phyloP scores from a whole-genome alignment of 169 alveolate genomes.

The Cyclospora cayetanensis region DNA sequence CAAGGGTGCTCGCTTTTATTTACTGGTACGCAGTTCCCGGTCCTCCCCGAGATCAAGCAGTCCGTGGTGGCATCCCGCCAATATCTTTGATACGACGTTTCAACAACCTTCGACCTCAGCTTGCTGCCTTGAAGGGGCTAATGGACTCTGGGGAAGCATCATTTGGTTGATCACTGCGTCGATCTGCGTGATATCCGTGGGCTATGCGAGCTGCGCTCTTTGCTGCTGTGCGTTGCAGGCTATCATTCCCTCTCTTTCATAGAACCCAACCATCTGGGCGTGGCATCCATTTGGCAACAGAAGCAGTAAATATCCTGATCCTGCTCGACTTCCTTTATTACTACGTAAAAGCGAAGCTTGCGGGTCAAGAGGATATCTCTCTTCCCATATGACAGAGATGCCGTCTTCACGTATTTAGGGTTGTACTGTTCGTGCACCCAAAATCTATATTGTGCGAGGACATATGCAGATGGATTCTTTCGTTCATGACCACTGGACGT shows the following conservation, averaged over 20 bases:
- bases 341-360: slow-evolving; percentile 72
- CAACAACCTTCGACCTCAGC: too few species aligned
- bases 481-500: too few species aligned
- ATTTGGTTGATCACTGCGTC: not conserved
- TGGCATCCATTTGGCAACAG: slow-evolving; percentile 76
- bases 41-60: too few species aligned
- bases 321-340: slow-evolving; percentile 75
- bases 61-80: too few species aligned
- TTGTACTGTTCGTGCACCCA: too few species aligned
- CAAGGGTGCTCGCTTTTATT: slow-evolving; percentile 71
- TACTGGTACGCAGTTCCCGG: slow-evolving; percentile 74
- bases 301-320: slow-evolving; percentile 73
- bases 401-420: too few species aligned
- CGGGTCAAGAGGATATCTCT: slow-evolving; percentile 68
- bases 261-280: slow-evolving; percentile 73
- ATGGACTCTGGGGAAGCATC: not conserved
- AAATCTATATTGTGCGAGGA: too few species aligned
- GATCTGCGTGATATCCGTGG: not conserved
- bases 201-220: not conserved
- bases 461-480: too few species aligned
- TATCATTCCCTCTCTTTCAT: slow-evolving; percentile 63
- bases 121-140: not conserved
- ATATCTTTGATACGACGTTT: too few species aligned
- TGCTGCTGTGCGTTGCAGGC: slow-evolving; percentile 6
- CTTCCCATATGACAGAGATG: slow-evolving; percentile 73